A percentile compares a stretch with the other conserved stretches of the same genome.
phyloP scores from a whole-genome alignment of 352 stramenopile genomes.

The Pythium diclinum region DNA sequence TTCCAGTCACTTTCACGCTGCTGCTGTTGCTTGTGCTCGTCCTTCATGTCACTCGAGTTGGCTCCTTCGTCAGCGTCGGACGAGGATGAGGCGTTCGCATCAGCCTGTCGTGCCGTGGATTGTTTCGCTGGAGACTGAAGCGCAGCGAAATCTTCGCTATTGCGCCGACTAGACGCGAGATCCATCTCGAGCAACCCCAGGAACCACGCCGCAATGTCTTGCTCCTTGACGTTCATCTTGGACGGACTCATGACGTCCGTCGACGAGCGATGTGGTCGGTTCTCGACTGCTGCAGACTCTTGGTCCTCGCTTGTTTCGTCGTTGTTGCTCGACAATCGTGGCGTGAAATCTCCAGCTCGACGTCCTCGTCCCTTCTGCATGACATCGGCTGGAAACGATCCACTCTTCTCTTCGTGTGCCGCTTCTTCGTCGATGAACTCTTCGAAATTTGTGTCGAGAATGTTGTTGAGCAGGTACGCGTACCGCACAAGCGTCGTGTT shows the following conservation, averaged over 20 bases:
- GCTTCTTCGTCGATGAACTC: conserved; percentile 36
- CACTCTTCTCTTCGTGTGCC: neutral
- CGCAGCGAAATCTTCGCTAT: conserved; percentile 26
- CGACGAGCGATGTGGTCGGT: neutral
- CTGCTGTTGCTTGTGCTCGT: conserved; percentile 27
- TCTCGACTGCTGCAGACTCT: neutral
- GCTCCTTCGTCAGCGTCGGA: conserved; percentile 9
- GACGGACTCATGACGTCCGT: conserved; percentile 24
- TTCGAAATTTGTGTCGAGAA: conserved; percentile 73
- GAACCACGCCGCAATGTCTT: conserved; percentile 72
- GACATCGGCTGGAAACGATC: neutral
- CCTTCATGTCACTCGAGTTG: neutral
- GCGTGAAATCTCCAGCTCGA: neutral
- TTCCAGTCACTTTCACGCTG: conserved; percentile 54
- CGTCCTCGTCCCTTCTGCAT: neutral
- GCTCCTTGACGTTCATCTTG: conserved; percentile 47
- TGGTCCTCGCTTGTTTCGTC: conserved; percentile 7
- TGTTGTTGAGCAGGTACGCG: conserved; percentile 51
- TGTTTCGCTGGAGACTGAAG: neutral
- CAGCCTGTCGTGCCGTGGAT: neutral
- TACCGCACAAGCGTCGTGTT: conserved; percentile 72
- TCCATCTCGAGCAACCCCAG: conserved; percentile 62
- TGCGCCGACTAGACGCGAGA: conserved; percentile 29
- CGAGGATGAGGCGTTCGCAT: neutral
- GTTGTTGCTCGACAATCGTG: conserved; percentile 2